Evolutionary conservation across 768 basidiomycete genomes (phyloP).

Genomic region (Leucosporidium yakuticum): DNA sequence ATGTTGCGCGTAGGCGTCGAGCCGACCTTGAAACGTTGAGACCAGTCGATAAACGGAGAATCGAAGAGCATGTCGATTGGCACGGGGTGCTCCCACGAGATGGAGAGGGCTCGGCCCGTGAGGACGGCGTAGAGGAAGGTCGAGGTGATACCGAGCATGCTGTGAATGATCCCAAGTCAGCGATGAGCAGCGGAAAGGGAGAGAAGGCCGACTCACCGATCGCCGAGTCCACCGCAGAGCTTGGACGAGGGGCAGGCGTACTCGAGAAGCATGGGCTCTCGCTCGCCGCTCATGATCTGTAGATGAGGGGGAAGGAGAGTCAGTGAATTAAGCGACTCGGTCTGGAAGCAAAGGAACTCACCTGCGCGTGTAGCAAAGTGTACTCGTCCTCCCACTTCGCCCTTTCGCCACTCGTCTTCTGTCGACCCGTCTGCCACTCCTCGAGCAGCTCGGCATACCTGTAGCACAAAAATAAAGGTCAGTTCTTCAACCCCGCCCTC

Average conservation of each 20-base stretch:
- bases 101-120: conserved; percentile 18
- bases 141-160: conserved; percentile 19
- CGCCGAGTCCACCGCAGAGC: conserved; percentile 23
- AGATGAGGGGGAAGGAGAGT: not conserved
- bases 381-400: conserved; percentile 25
- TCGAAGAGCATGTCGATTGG: conserved; percentile 26
- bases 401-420: conserved; percentile 9
- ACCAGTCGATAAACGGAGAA: conserved; percentile 21
- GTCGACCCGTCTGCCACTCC: conserved; percentile 25
- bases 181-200: not conserved
- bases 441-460: conserved; percentile 23
- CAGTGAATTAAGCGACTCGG: not conserved
- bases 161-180: not conserved
- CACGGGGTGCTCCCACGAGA: conserved; percentile 19
- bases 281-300: conserved; percentile 10
- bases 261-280: conserved; percentile 11
- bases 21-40: not conserved
- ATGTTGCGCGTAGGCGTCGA: conserved; percentile 1
- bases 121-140: conserved; percentile 18
- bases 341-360: not conserved
- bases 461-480: not conserved
- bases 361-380: conserved; percentile 6
- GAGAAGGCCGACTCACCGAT: conserved; percentile 8
- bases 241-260: conserved; percentile 1
- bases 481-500: not conserved